These are phyloP conservation scores for Ophiosphaerella korrae DNA, from an alignment of 2,329 filamentous ascomycete species.

Conservation along the genomic window DNA sequence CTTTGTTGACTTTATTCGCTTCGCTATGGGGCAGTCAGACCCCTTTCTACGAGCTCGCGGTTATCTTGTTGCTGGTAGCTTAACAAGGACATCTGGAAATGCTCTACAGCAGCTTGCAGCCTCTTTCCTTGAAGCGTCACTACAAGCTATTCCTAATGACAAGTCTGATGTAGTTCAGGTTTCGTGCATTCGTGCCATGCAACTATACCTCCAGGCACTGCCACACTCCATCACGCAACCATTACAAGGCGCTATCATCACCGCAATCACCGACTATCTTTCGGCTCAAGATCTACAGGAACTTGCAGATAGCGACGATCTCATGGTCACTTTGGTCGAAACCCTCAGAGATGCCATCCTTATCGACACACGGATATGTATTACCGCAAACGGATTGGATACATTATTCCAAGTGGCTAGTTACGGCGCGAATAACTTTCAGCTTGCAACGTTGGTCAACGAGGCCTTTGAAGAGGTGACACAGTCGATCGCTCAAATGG, in stretches of 20 bases:
- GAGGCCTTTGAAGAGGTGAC: conserved; percentile 93
- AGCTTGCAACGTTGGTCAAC: conserved; percentile 82
- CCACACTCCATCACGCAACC: conserved; percentile 56
- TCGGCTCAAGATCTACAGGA: conserved; percentile 80
- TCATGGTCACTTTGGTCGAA: conserved; percentile 88
- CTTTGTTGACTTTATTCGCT: conserved; percentile 80
- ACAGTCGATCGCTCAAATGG: conserved; percentile 66
- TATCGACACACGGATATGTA: conserved; percentile 75
- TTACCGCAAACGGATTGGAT: conserved; percentile 78
- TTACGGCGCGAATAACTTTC: conserved; percentile 86
- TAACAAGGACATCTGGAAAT: conserved; percentile 71
- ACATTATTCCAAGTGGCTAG: conserved; percentile 88
- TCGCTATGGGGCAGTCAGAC: conserved; percentile 72
- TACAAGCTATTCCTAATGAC: conserved; percentile 77
- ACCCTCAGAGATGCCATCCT: conserved; percentile 82
- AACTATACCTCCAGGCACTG: conserved; percentile 66
- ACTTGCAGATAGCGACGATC: conserved; percentile 85
- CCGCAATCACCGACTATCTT: conserved; percentile 72
- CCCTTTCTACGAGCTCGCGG: conserved; percentile 84
- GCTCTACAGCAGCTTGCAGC: conserved; percentile 61
- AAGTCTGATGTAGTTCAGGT: conserved; percentile 88
- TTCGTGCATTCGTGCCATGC: conserved; percentile 84
- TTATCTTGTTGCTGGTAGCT: conserved; percentile 80
- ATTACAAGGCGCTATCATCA: conserved; percentile 66
- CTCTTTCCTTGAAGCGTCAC: conserved; percentile 71